Evolutionary conservation across 1,284 basidiomycete genomes (phyloP).

Genomic region (Sporisorium graminicola): DNA sequence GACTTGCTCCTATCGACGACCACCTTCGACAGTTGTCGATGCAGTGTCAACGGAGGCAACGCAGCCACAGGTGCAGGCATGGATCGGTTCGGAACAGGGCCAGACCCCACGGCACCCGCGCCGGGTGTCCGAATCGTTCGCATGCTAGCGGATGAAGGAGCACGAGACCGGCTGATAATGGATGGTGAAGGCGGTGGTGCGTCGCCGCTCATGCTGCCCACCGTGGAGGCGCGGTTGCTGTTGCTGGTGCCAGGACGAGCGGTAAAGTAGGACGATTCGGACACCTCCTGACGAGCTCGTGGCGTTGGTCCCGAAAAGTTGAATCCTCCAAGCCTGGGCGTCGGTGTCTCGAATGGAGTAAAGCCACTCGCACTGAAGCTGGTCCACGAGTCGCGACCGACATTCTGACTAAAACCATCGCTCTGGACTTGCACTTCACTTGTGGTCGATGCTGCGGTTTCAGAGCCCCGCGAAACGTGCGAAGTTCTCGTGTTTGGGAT

Average conservation of each 20-base stretch:
- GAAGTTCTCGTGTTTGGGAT: conserved; percentile 19
- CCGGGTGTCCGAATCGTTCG: conserved; percentile 47
- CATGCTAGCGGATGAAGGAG: conserved; percentile 58
- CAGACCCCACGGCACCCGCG: conserved; percentile 16
- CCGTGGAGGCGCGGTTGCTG: conserved; percentile 20
- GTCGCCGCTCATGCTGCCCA: conserved; percentile 34
- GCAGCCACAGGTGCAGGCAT: conserved; percentile 36
- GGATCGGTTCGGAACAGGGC: conserved; percentile 44
- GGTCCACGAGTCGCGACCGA: conserved; percentile 53
- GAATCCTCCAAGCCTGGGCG: conserved; percentile 22
- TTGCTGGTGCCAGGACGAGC: conserved; percentile 42
- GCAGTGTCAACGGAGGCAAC: conserved; percentile 39
- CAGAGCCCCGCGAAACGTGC: not conserved
- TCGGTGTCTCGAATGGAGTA: conserved; percentile 59
- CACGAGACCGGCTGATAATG: conserved; percentile 62
- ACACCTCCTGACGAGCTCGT: conserved; percentile 46
- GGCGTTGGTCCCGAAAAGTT: conserved; percentile 37
- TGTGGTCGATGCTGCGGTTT: conserved; percentile 7
- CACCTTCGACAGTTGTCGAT: conserved; percentile 30
- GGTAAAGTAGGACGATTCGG: conserved; percentile 60
- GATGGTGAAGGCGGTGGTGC: conserved; percentile 65
- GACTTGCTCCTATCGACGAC: conserved; percentile 33
- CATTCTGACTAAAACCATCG: conserved; percentile 14
- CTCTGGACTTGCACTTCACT: not conserved
- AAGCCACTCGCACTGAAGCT: conserved; percentile 49